Base-by-base conservation (phyloP, 345 rosid species). In the Eucalyptus pauciflora region DNA sequence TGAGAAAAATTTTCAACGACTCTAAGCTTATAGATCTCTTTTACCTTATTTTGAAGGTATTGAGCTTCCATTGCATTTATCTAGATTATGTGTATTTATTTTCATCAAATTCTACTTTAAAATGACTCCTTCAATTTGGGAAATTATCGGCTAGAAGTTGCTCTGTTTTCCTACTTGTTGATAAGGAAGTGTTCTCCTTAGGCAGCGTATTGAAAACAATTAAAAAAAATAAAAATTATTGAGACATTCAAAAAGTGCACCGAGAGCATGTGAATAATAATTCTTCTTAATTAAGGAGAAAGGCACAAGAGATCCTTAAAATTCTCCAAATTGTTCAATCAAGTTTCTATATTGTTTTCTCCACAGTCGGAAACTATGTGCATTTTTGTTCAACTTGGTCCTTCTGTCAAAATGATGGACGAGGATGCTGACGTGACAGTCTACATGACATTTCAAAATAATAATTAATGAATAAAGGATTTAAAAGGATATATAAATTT, bases 331-430 rank as follows among this genome's bases (percentile, higher is more conserved):
- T 56, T 56, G 62, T 4, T 56, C 1, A 2, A 24, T 56, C 1
- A 0, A 6, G 62, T 56, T 56, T 10, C 29, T 24, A 56, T 9
- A 56, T 56, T 9, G 1, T 24, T 54, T 56, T 22, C 62, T 56
- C 29, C 29, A 56, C 6, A 1, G 1, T 3, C 10, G 29, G 3
- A 56, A 10, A 24, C 62, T 56, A 56, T 56, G 13, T 24, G 62
- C 62, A 56, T 56, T 56, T 56, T 24, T 0, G 10, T 56, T 24
- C 13, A 56, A 4, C 13, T 24, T 56, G 13, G 6, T 56, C 5
- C 12, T 56, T 24, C 2, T 10, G 0, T 56, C 1, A 1, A 56
- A 56, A 24, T 56, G 29, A 56, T 56, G 0, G 4, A 56, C 10
- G 29, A 56, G 3, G 12, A 56, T 56, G 62, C 0, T 4, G 13